Evolutionary conservation across 2,329 filamentous ascomycete species (phyloP).

Genomic region (Bertia moriformis): DNA sequence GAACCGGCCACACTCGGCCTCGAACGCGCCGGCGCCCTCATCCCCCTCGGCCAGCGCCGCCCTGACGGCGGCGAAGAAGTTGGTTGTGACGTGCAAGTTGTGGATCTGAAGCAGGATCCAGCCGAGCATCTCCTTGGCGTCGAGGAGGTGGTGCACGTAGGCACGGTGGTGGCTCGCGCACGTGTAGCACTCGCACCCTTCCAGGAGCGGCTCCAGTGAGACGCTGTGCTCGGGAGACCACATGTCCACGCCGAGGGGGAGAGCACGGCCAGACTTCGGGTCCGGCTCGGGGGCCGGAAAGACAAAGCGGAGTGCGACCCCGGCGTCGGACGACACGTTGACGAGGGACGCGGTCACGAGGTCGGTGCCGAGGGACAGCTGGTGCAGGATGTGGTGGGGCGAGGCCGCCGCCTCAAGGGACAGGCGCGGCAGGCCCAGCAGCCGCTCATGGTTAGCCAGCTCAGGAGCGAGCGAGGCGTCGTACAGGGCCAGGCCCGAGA

Average conservation of each 20-base stretch:
- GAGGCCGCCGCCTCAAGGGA: conserved; percentile 34
- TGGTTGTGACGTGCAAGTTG: conserved; percentile 41
- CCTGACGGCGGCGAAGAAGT: conserved; percentile 42
- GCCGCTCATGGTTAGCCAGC: no score
- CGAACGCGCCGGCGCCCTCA: conserved; percentile 42
- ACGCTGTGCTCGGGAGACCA: conserved; percentile 34
- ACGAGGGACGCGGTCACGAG: conserved; percentile 44
- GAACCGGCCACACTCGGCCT: conserved; percentile 28
- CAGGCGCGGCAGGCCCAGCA: conserved; percentile 36
- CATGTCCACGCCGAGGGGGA: conserved; percentile 42
- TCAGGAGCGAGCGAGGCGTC: conserved; percentile 34
- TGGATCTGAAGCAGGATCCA: conserved; percentile 55
- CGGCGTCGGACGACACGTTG: conserved; percentile 40
- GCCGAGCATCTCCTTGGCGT: conserved; percentile 54
- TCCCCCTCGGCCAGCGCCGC: conserved; percentile 27
- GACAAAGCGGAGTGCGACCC: conserved; percentile 43
- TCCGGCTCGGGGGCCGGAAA: conserved; percentile 38
- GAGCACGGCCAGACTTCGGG: conserved; percentile 40
- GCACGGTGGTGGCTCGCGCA: conserved; percentile 49
- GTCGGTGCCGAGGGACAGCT: conserved; percentile 41
- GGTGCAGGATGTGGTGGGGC: conserved; percentile 40
- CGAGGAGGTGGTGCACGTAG: conserved; percentile 48
- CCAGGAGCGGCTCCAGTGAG: conserved; percentile 30
- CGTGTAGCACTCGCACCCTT: conserved; percentile 43
- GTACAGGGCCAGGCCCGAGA: conserved; percentile 40